phyloP scores from a whole-genome alignment of 108 stramenopile species.

The Bacterosira constricta region DNA sequence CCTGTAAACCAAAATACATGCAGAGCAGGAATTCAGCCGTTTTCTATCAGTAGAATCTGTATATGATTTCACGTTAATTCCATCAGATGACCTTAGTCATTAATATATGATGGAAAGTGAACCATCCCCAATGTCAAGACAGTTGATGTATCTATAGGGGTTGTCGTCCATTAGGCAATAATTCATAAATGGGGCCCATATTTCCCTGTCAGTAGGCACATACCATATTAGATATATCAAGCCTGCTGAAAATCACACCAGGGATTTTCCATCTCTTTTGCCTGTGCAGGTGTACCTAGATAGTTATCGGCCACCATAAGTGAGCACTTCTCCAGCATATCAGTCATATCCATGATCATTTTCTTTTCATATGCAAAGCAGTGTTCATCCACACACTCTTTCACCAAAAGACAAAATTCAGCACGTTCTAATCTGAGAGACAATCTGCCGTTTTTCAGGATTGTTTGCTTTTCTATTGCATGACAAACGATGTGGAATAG shows the following conservation, averaged over 20 bases:
- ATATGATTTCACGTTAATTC: too few relatives aligned
- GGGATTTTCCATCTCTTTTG: background rate
- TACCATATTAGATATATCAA: too few relatives aligned
- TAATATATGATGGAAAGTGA: too few relatives aligned
- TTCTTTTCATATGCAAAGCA: constrained; percentile 28
- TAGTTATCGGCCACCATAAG: background rate
- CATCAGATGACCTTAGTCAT: too few relatives aligned
- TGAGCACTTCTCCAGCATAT: constrained; percentile 31
- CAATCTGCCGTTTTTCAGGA: constrained; percentile 76
- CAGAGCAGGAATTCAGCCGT: too few relatives aligned
- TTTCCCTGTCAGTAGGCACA: too few relatives aligned
- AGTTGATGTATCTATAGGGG: too few relatives aligned
- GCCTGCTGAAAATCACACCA: constrained; percentile 35
- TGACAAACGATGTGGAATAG: constrained; percentile 71
- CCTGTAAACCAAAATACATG: too few relatives aligned
- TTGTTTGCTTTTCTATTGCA: constrained; percentile 28
- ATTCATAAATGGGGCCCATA: too few relatives aligned
- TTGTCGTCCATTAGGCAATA: too few relatives aligned
- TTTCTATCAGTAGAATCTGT: too few relatives aligned
- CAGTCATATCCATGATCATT: constrained; percentile 23
- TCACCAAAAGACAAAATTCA: constrained; percentile 57
- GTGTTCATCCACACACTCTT: constrained; percentile 65
- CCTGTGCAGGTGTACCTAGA: background rate
- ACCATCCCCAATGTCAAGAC: too few relatives aligned
- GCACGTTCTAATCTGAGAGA: constrained; percentile 64